Evolutionary conservation across 306 rosid genomes (phyloP).

Genomic region (Casuarina glauca): DNA sequence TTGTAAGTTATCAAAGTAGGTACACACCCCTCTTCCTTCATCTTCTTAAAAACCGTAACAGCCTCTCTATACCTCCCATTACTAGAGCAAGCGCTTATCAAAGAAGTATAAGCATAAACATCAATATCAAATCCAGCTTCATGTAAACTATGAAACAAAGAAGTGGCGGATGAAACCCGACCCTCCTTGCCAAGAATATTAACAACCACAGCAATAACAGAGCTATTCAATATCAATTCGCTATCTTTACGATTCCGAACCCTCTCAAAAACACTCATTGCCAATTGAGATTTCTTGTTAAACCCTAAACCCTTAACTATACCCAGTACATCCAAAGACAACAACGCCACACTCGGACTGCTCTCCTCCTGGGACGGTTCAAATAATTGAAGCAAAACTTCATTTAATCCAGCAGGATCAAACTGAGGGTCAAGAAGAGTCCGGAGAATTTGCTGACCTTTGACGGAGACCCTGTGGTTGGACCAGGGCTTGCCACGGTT

Average conservation of each 20-base stretch:
- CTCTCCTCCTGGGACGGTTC: slow-evolving; percentile 22
- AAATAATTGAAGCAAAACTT: slow-evolving; percentile 34
- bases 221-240: slow-evolving; percentile 38
- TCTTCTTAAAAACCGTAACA: slow-evolving; percentile 56
- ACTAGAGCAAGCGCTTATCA: slow-evolving; percentile 70
- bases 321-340: slow-evolving; percentile 55
- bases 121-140: slow-evolving; percentile 59
- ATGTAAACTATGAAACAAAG: slow-evolving; percentile 51
- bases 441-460: slow-evolving; percentile 55
- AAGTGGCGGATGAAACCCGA: slow-evolving; percentile 51
- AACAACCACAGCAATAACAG: slow-evolving; percentile 63
- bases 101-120: slow-evolving; percentile 76
- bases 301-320: slow-evolving; percentile 67
- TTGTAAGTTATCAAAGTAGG: slow-evolving; percentile 82
- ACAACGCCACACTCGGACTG: slow-evolving; percentile 22
- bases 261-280: slow-evolving; percentile 62
- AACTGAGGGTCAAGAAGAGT: slow-evolving; percentile 48
- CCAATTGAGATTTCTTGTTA: slow-evolving; percentile 54
- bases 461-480: slow-evolving; percentile 49
- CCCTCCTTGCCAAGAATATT: slow-evolving; percentile 75
- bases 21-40: slow-evolving; percentile 67
- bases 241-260: slow-evolving; percentile 38
- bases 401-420: slow-evolving; percentile 32
- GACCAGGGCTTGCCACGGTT: slow-evolving; percentile 87
- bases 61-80: slow-evolving; percentile 79